Evolutionary conservation across 495 filamentous ascomycete species (phyloP).

Genomic region (Xylaria intraflava): DNA sequence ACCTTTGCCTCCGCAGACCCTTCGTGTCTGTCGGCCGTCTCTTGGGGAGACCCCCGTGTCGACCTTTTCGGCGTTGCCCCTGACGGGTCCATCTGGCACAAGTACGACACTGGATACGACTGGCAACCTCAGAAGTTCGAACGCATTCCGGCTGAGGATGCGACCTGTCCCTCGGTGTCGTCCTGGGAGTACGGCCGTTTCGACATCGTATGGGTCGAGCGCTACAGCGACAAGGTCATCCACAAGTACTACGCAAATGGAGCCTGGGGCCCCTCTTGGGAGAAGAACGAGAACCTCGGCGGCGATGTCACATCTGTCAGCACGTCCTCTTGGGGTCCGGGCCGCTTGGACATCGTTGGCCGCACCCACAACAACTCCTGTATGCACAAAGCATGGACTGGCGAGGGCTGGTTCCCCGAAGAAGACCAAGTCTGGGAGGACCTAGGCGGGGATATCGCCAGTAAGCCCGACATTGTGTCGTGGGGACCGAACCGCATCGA

Average conservation of each 20-base stretch:
- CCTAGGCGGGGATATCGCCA: neutral
- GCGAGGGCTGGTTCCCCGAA: constrained; percentile 44
- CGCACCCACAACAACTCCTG: neutral
- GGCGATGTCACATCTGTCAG: neutral
- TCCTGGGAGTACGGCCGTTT: constrained; percentile 6
- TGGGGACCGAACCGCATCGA: constrained; percentile 5
- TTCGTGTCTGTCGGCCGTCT: neutral
- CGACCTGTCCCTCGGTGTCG: neutral
- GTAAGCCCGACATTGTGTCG: neutral
- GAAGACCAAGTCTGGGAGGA: constrained; percentile 14
- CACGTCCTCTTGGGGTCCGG: neutral
- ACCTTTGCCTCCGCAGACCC: neutral
- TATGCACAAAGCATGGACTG: constrained; percentile 42
- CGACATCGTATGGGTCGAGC: constrained; percentile 1
- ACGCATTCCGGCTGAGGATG: neutral
- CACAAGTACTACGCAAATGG: constrained; percentile 6
- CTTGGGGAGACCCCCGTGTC: constrained; percentile 8
- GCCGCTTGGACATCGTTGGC: constrained; percentile 1
- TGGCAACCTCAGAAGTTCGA: constrained; percentile 9
- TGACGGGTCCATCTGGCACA: constrained; percentile 8
- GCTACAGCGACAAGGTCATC: neutral
- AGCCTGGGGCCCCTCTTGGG: constrained; percentile 5
- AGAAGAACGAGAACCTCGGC: neutral
- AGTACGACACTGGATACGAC: constrained; percentile 9
- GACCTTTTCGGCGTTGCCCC: constrained; percentile 4